Evolutionary conservation across 306 rosid species (phyloP).

Genomic region (Parietaria judaica): DNA sequence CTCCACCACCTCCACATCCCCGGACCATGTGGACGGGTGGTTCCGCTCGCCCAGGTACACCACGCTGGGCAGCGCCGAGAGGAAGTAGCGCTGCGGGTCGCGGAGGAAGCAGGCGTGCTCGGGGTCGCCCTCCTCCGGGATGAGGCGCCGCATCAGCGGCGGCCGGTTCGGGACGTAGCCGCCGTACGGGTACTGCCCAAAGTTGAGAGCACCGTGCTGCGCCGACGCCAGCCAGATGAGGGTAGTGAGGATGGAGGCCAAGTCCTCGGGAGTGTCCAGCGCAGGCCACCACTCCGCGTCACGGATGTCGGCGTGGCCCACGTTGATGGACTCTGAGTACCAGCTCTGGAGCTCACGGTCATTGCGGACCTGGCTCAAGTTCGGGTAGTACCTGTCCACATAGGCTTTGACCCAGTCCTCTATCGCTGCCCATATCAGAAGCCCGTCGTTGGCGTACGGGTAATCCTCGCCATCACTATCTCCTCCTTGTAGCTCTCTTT

Average conservation of each 20-base stretch:
- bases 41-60: constrained; percentile 57
- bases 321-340: constrained; percentile 43
- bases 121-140: constrained; percentile 58
- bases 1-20: constrained; percentile 36
- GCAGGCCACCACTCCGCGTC: constrained; percentile 30
- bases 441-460: constrained; percentile 50
- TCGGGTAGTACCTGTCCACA: constrained; percentile 36
- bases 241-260: constrained; percentile 50
- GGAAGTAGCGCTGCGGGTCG: constrained; percentile 53
- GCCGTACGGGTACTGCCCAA: constrained; percentile 49
- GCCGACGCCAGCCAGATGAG: constrained; percentile 72
- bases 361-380: constrained; percentile 25
- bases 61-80: constrained; percentile 44
- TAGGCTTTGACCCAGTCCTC: constrained; percentile 47
- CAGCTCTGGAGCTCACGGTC: constrained; percentile 56
- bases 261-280: constrained; percentile 37
- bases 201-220: constrained; percentile 54
- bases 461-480: constrained; percentile 60
- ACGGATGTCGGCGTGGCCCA: constrained; percentile 34
- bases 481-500: constrained; percentile 67
- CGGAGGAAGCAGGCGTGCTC: constrained; percentile 53
- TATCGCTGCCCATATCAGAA: constrained; percentile 51
- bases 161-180: constrained; percentile 53
- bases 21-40: constrained; percentile 50
- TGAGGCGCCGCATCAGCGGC: constrained; percentile 38